These are phyloP conservation scores for Pseudomonodictys pantanalensis DNA, from an alignment of 495 filamentous ascomycete species.

Conservation along the genomic window DNA sequence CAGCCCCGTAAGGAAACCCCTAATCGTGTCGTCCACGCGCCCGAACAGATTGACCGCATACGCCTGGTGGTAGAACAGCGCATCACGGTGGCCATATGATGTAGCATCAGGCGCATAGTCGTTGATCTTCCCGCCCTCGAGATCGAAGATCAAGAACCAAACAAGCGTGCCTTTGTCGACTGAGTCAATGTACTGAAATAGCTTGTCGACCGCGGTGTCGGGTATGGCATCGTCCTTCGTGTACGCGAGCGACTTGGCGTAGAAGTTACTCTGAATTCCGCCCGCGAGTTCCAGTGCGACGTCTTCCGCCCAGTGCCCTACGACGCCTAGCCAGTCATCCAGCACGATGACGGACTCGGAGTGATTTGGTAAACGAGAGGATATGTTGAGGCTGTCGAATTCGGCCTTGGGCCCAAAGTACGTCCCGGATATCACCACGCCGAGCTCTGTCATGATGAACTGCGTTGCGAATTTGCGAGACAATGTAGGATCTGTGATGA, in stretches of 20 bases:
- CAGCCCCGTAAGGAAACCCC: slow-evolving; percentile 47
- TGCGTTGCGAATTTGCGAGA: slow-evolving; percentile 52
- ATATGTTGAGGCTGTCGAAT: slow-evolving; percentile 41
- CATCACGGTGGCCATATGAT: slow-evolving; percentile 48
- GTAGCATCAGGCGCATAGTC: slow-evolving; percentile 45
- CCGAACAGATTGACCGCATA: slow-evolving; percentile 47
- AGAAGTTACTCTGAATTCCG: slow-evolving; percentile 46
- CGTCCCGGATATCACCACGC: slow-evolving; percentile 42
- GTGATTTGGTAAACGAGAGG: slow-evolving; percentile 39
- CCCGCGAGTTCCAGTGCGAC: slow-evolving; percentile 34
- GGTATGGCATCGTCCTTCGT: slow-evolving; percentile 45
- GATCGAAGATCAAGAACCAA: slow-evolving; percentile 48
- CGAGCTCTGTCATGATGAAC: slow-evolving; percentile 36
- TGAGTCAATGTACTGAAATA: slow-evolving; percentile 48
- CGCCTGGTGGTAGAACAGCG: slow-evolving; percentile 48
- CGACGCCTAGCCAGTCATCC: slow-evolving; percentile 56
- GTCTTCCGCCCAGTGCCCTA: slow-evolving; percentile 51
- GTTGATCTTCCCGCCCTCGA: slow-evolving; percentile 47
- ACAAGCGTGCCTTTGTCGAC: slow-evolving; percentile 46
- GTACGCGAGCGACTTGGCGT: slow-evolving; percentile 52
- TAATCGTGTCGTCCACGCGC: slow-evolving; percentile 39
- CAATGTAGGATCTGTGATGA: slow-evolving; percentile 46
- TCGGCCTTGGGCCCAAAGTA: slow-evolving; percentile 47
- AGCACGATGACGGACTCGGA: slow-evolving; percentile 43
- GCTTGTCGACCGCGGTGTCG: slow-evolving; percentile 39